phyloP scores from a whole-genome alignment of 805 yeast species.

The Nakazawaea populi region DNA sequence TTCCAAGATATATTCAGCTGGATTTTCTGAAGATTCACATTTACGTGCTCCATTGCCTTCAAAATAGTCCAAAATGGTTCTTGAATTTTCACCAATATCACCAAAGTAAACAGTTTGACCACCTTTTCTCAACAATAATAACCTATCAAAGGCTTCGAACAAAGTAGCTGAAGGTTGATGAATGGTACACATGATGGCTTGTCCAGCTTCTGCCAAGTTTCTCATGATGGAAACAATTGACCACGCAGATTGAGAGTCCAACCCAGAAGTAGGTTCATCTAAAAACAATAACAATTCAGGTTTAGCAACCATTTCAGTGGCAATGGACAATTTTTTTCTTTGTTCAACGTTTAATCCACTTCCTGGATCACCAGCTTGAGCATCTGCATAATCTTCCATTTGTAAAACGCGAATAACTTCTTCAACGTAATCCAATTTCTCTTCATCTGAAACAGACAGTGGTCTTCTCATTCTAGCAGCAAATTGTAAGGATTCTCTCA shows the following conservation, averaged over 20 bases:
- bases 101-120: constrained; percentile 43
- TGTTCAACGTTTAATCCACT: constrained; percentile 36
- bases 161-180: constrained; percentile 51
- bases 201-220: constrained; percentile 40
- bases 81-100: constrained; percentile 30
- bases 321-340: constrained; percentile 37
- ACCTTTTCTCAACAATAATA: constrained; percentile 42
- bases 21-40: constrained; percentile 33
- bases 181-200: constrained; percentile 48
- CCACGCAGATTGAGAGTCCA: constrained; percentile 49
- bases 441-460: constrained; percentile 26
- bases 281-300: constrained; percentile 39
- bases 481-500: constrained; percentile 38
- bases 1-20: constrained; percentile 40
- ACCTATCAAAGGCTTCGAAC: constrained; percentile 40
- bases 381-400: constrained; percentile 41
- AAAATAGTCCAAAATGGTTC: constrained; percentile 26
- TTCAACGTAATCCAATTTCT: constrained; percentile 37
- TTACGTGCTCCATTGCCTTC: constrained; percentile 32
- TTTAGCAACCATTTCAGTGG: constrained; percentile 41
- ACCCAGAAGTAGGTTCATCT: constrained; percentile 50
- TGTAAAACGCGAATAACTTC: constrained; percentile 34
- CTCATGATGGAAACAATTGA: constrained; percentile 40
- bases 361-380: constrained; percentile 33
- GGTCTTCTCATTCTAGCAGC: constrained; percentile 37